Conservation (phyloP, 2,329 filamentous ascomycete genomes). For the Sporothrix globosa region DNA sequence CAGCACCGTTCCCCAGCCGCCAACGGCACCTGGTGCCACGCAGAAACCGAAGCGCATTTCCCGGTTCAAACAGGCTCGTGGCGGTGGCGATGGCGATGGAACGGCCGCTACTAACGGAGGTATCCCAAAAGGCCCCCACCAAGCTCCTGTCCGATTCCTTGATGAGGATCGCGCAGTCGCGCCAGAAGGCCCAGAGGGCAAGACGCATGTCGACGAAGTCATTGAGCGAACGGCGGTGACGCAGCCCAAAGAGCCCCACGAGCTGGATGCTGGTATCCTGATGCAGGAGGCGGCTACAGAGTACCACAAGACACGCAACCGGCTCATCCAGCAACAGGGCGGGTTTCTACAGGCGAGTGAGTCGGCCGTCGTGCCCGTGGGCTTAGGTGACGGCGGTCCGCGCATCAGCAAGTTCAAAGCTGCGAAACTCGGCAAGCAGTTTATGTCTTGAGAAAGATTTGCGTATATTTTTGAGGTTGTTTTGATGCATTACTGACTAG, state of each 20-base stretch:
- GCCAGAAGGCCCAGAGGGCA: conserved; percentile 53
- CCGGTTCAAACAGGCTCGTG: conserved; percentile 54
- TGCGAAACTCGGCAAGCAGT: conserved; percentile 55
- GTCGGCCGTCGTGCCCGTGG: conserved; percentile 66
- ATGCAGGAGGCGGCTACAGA: conserved; percentile 78
- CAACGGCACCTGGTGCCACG: conserved; percentile 7
- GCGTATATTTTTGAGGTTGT: not conserved
- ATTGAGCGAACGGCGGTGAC: conserved; percentile 56
- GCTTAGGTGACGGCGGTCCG: conserved; percentile 66
- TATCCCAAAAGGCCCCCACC: conserved; percentile 50
- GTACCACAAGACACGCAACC: conserved; percentile 81
- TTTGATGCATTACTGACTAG: not conserved
- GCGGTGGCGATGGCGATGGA: conserved; percentile 34
- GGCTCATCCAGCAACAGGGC: conserved; percentile 79
- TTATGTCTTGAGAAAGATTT: conserved; percentile 2
- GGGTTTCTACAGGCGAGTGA: conserved; percentile 78
- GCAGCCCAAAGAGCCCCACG: conserved; percentile 55
- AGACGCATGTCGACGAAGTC: conserved; percentile 62
- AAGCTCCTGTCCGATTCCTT: conserved; percentile 49
- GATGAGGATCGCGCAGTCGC: conserved; percentile 42
- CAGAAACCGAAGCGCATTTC: conserved; percentile 50
- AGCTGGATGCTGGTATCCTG: conserved; percentile 72
- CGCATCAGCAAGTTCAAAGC: conserved; percentile 75
- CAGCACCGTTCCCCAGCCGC: not conserved
- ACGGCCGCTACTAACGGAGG: not conserved